Percentiles rank a stretch among this genome's conserved stretches.
Conservation (phyloP, 257 asterid species). For the Nicotiana attenuata region DNA sequence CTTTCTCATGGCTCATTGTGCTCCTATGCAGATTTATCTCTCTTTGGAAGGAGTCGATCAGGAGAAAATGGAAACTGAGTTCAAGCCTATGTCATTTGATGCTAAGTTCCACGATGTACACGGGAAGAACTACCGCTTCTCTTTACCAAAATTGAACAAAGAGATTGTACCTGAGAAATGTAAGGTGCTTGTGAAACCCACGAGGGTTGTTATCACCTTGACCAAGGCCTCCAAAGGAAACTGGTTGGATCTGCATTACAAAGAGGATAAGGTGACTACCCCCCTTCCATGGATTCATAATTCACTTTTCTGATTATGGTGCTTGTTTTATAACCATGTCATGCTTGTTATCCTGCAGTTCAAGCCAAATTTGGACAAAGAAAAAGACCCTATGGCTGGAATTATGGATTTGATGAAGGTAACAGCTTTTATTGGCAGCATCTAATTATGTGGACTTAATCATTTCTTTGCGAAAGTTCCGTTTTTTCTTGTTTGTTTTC, state of each 20-base stretch:
- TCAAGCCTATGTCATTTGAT: constrained; percentile 65
- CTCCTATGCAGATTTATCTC: constrained; percentile 50
- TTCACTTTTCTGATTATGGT: background rate
- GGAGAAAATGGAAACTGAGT: constrained; percentile 61
- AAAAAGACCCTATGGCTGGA: constrained; percentile 86
- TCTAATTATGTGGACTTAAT: background rate
- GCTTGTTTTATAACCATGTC: background rate
- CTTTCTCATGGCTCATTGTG: background rate
- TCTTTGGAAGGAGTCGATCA: constrained; percentile 79
- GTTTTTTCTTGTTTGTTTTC: background rate
- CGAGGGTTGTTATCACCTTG: constrained; percentile 57
- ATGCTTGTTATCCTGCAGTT: constrained; percentile 31
- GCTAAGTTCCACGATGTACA: constrained; percentile 67
- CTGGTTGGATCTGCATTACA: constrained; percentile 86
- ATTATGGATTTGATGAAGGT: constrained; percentile 95
- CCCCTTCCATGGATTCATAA: background rate
- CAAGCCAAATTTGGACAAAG: constrained; percentile 62
- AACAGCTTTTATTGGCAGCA: background rate
- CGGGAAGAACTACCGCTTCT: constrained; percentile 81
- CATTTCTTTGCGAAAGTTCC: background rate
- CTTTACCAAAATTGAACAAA: constrained; percentile 69
- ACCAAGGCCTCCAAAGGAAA: constrained; percentile 64
- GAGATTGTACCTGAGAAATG: constrained; percentile 79
- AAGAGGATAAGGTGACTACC: constrained; percentile 72
- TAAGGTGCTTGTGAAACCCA: constrained; percentile 67